phyloP scores from a whole-genome alignment of 306 rosid species.

The Lotus japonicus region DNA sequence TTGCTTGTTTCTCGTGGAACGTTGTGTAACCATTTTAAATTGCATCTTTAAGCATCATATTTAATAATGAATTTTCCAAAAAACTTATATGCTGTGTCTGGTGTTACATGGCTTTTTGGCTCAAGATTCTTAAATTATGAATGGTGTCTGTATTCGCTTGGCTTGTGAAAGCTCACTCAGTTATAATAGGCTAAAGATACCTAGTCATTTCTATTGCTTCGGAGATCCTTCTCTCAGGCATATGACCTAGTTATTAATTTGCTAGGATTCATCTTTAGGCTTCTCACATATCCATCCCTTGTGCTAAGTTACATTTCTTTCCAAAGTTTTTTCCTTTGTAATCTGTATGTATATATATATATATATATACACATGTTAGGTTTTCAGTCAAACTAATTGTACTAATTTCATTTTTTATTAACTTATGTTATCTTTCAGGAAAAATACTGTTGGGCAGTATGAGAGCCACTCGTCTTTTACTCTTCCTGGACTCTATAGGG shows the following conservation, averaged over 20 bases:
- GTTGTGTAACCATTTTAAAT: constrained; percentile 3
- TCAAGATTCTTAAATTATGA: background rate
- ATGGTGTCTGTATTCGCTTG: background rate
- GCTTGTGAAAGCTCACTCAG: background rate
- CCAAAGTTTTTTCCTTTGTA: background rate
- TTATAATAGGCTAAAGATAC: background rate
- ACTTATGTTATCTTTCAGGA: constrained; percentile 43
- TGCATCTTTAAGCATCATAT: background rate
- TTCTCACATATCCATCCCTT: background rate
- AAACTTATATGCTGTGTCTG: too few species aligned
- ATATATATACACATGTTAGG: background rate
- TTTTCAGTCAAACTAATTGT: background rate
- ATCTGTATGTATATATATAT: background rate
- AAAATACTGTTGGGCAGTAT: constrained; percentile 86
- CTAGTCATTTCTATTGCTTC: background rate
- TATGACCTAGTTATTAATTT: background rate
- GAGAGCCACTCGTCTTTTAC: constrained; percentile 90
- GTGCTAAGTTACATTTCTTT: background rate
- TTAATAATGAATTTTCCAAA: too few species aligned
- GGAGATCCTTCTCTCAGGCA: background rate
- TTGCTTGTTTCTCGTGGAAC: background rate
- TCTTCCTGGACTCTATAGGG: constrained; percentile 87
- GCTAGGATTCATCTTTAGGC: background rate
- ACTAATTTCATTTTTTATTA: constrained; percentile 3
- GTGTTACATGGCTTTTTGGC: background rate